Evolutionary conservation across 257 asterid species (phyloP).

Genomic region (Fraxinus pennsylvanica): DNA sequence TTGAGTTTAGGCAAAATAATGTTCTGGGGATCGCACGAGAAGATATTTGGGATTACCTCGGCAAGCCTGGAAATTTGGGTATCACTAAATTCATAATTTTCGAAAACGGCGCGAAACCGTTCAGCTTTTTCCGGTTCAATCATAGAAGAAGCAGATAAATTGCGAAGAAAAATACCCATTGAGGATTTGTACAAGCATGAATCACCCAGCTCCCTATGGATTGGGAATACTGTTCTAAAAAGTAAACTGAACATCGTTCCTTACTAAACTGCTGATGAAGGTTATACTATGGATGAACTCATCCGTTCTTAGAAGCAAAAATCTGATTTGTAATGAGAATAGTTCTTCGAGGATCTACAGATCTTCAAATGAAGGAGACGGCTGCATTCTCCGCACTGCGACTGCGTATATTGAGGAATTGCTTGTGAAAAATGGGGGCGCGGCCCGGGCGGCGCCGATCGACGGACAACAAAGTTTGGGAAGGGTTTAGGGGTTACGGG

Average conservation of each 20-base stretch:
- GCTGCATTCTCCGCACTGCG: not conserved
- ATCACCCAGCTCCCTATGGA: not conserved
- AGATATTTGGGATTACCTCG: conserved; percentile 1
- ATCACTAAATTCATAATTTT: conserved; percentile 24
- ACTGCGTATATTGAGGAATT: not conserved
- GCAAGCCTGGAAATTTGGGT: conserved; percentile 20
- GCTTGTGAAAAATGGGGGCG: not conserved
- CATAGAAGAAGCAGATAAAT: not conserved
- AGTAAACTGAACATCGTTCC: not conserved
- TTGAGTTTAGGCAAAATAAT: conserved; percentile 35
- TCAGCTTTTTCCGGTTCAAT: not conserved
- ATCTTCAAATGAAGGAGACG: not conserved
- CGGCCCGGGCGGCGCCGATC: not conserved
- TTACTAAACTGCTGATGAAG: not conserved
- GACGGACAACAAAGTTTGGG: not conserved
- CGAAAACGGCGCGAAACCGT: not conserved
- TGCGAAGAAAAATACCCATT: not conserved
- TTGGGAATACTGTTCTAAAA: not conserved
- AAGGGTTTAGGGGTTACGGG: not conserved
- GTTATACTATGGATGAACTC: not conserved
- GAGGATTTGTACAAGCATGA: conserved; percentile 23
- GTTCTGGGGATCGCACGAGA: conserved; percentile 4
- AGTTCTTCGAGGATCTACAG: not conserved
- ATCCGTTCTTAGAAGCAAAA: not conserved
- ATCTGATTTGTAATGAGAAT: not conserved